Conservation (phyloP, 1,284 basidiomycete genomes). For the Xanthoconium separans region DNA sequence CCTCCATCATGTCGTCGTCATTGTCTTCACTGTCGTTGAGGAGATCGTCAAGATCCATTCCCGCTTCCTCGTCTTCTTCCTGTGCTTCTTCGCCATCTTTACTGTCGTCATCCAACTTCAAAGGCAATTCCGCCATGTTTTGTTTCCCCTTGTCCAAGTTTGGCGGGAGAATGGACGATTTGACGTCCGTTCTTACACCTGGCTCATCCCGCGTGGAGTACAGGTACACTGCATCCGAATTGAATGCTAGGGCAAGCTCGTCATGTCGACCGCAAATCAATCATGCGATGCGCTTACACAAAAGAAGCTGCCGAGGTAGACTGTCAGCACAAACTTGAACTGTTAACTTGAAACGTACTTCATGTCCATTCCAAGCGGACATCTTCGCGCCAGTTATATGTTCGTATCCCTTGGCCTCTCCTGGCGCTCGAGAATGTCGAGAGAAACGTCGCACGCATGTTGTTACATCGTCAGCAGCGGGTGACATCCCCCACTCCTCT, state of each 20-base stretch:
- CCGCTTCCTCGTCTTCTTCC: slow-evolving; percentile 20
- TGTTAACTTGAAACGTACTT: slow-evolving; percentile 46
- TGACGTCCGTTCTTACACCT: slow-evolving; percentile 5
- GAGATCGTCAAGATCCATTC: slow-evolving; percentile 27
- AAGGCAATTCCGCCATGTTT: neutral
- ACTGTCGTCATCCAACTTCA: neutral
- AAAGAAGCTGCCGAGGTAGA: slow-evolving; percentile 21
- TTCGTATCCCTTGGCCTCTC: slow-evolving; percentile 41
- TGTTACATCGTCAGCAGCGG: slow-evolving; percentile 50
- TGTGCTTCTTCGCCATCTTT: slow-evolving; percentile 6
- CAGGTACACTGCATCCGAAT: slow-evolving; percentile 75
- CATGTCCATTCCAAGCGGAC: slow-evolving; percentile 74
- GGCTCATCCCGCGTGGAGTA: slow-evolving; percentile 79
- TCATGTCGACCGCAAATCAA: slow-evolving; percentile 9
- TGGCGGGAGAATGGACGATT: slow-evolving; percentile 20
- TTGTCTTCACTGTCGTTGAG: slow-evolving; percentile 19
- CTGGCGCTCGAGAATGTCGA: slow-evolving; percentile 40
- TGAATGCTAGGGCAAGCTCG: slow-evolving; percentile 56
- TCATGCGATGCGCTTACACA: slow-evolving; percentile 25
- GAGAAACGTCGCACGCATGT: slow-evolving; percentile 88
- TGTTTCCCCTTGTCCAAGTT: slow-evolving; percentile 15
- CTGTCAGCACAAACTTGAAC: slow-evolving; percentile 10
- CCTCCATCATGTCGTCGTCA: slow-evolving; percentile 15
- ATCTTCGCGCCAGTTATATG: slow-evolving; percentile 83
- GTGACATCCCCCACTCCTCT: slow-evolving; percentile 72